Evolutionary conservation across 1,284 basidiomycete species (phyloP).

Genomic region (Exobasidium cylindrosporum): DNA sequence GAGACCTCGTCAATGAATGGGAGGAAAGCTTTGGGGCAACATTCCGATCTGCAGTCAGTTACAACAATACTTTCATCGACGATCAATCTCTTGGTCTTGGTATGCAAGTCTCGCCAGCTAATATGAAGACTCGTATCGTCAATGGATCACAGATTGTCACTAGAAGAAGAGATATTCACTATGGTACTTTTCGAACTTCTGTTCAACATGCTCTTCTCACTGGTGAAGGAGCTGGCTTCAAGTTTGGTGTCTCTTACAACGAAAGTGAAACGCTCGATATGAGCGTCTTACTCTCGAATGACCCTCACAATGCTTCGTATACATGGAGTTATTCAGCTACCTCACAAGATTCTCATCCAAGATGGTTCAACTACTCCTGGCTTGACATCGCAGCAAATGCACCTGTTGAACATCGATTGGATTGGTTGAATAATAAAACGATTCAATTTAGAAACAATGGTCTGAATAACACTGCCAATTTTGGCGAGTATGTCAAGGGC

Average conservation of each 20-base stretch:
- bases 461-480: constrained; percentile 26
- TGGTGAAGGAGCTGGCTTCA: constrained; percentile 31
- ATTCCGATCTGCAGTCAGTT: constrained; percentile 35
- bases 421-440: constrained; percentile 35
- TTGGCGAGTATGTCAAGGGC: constrained; percentile 23
- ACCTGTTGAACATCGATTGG: constrained; percentile 40
- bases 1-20: constrained; percentile 38
- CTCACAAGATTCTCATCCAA: constrained; percentile 22
- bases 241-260: constrained; percentile 33
- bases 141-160: constrained; percentile 40
- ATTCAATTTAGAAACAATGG: constrained; percentile 35
- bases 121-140: constrained; percentile 28
- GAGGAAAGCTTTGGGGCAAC: constrained; percentile 41
- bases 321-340: constrained; percentile 35
- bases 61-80: constrained; percentile 42
- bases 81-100: constrained; percentile 21
- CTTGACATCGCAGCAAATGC: constrained; percentile 30
- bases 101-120: constrained; percentile 33
- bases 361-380: constrained; percentile 27
- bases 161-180: constrained; percentile 42
- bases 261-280: constrained; percentile 27
- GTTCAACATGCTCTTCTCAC: constrained; percentile 27
- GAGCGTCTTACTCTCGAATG: constrained; percentile 16
- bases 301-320: constrained; percentile 26
- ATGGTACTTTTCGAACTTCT: constrained; percentile 40